Evolutionary conservation across 768 basidiomycete genomes (phyloP), one percentile per base, ranked within the genome.

Genomic region (Termitomyces sp.): DNA sequence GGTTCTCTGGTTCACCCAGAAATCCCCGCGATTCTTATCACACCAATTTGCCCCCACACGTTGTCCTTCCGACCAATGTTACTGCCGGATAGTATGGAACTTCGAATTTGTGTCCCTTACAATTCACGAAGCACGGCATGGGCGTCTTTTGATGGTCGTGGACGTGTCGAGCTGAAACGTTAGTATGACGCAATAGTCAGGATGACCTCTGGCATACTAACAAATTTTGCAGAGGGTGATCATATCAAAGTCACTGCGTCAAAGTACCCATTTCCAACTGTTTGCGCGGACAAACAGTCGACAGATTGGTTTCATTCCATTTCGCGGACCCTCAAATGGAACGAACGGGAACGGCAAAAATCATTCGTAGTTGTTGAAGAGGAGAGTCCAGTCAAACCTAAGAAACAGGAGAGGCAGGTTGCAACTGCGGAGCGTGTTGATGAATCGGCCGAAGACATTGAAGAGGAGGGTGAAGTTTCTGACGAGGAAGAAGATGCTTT

Each of bases 231-330:
- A 98, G 95, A 98, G 87, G 97, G 97, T 41, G 97, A 99, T 66
- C 96, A 98, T 68, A 98, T 99, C 76, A 98, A 96, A 74, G 88
- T 99, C 56, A 94, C 91, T 1, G 96, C 97, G 0, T 97, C 94
- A 1, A 92, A 88, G 67, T 99, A 92, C 70, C 97, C 97, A 5
- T 98, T 98, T 80, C 97, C 97, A 7, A 98, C 97, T 3, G 94
- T 99, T 6, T 98, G 96, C 66, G 94, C 93, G 7, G 92, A 97
- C 68, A 97, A 95, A 60, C 95, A 97, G 68, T 97, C 94, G 19
- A 92, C 91, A 2, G 97, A 99, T 67, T 99, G 97, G 97, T 98
- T 99, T 84, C 86, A 93, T 59, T 83, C 96, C 4, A 98, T 99
- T 60, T 92, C 93, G 35, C 83, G 97, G 23, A 99, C 96, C 9